phyloP scores from a whole-genome alignment of 2,329 filamentous ascomycete species.

The Calonectria crousiana region DNA sequence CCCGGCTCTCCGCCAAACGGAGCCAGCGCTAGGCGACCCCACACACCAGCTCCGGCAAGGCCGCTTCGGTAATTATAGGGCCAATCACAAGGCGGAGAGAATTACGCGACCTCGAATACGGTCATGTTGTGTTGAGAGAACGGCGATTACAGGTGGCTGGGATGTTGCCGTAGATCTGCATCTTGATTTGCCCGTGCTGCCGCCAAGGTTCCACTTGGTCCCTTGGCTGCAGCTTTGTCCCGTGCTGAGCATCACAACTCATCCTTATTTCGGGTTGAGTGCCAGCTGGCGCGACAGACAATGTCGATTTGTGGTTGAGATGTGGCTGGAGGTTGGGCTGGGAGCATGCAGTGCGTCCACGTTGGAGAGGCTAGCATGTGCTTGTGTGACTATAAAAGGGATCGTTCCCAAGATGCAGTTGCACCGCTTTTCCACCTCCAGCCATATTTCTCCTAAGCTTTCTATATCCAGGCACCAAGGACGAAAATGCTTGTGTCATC shows the following conservation, averaged over 20 bases:
- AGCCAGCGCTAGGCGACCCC: neutral
- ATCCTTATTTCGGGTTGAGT: neutral
- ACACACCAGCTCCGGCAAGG: neutral
- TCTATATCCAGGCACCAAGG: neutral
- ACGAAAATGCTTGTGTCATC: constrained; percentile 31
- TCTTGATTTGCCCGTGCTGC: neutral
- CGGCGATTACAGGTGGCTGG: neutral
- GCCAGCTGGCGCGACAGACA: neutral
- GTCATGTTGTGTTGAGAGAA: neutral
- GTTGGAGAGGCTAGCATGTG: neutral
- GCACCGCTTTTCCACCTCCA: neutral
- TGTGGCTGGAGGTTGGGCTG: neutral
- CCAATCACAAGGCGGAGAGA: neutral
- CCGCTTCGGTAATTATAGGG: neutral
- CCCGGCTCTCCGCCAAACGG: neutral
- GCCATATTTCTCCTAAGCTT: neutral
- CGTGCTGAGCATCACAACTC: too few species aligned
- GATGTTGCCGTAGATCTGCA: neutral
- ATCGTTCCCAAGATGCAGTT: too few species aligned
- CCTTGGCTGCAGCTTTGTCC: neutral
- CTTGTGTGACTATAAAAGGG: neutral
- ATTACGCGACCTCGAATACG: neutral
- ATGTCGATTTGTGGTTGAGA: too few species aligned
- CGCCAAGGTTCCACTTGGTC: neutral
- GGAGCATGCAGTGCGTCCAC: neutral